Evolutionary conservation across 2,329 filamentous ascomycete species (phyloP).

Genomic region (Aspergillus ibericus): DNA sequence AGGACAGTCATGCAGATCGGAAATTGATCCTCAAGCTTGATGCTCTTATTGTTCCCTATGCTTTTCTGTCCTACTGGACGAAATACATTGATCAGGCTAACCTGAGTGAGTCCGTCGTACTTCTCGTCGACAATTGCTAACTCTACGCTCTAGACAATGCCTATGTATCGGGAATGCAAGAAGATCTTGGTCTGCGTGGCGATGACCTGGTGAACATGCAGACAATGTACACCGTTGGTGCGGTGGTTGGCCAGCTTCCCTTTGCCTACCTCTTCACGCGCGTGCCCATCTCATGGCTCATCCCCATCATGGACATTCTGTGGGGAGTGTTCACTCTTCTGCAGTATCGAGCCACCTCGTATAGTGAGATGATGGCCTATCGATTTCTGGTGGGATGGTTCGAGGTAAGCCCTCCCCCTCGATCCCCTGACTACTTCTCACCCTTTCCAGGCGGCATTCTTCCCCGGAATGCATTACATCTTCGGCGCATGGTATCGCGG

Average conservation of each 20-base stretch:
- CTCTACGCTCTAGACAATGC: slow-evolving; percentile 48
- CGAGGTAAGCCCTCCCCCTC: slow-evolving; percentile 36
- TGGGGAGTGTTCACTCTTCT: slow-evolving; percentile 61
- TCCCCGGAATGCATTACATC: slow-evolving; percentile 40
- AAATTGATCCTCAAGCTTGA: slow-evolving; percentile 53
- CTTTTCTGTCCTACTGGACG: slow-evolving; percentile 57
- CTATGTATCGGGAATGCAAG: slow-evolving; percentile 56
- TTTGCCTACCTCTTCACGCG: slow-evolving; percentile 54
- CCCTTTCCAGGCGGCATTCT: slow-evolving; percentile 34
- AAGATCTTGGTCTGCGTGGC: slow-evolving; percentile 53
- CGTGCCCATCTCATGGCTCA: slow-evolving; percentile 50
- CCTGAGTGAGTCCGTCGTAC: slow-evolving; percentile 43
- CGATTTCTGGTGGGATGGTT: slow-evolving; percentile 58
- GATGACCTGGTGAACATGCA: slow-evolving; percentile 59
- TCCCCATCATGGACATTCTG: slow-evolving; percentile 53
- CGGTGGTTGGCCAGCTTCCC: slow-evolving; percentile 53
- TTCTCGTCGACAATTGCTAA: background rate
- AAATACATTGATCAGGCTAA: slow-evolving; percentile 60
- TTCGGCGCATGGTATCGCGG: slow-evolving; percentile 52
- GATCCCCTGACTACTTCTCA: too few relatives aligned
- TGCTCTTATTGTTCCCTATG: slow-evolving; percentile 57
- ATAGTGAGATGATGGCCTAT: slow-evolving; percentile 54
- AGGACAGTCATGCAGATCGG: too few relatives aligned
- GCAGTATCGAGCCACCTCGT: slow-evolving; percentile 53
- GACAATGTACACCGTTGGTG: slow-evolving; percentile 54